Evolutionary conservation across 2,329 filamentous ascomycete genomes (phyloP), one percentile per base, ranked within the genome.

Genomic region (Elsinoe necatrix): DNA sequence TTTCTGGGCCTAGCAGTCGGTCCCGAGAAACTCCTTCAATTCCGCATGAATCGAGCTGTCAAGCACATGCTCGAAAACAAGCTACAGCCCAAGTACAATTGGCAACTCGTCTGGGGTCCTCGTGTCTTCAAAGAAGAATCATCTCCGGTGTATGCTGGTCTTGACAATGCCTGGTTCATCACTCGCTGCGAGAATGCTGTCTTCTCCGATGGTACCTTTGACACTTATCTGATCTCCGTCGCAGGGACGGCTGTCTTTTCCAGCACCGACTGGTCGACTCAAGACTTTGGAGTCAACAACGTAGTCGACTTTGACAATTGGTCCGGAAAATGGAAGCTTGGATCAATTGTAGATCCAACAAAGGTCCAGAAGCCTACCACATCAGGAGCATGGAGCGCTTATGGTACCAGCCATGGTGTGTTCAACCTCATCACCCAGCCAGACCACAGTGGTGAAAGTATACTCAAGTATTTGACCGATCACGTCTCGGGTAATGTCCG

Each of bases 271-370:
- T 52, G 48, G 48, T 20, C 16, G 4, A 12, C 18, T 4, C 21
- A 52, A 23, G 48, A 52, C 29, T 35, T 37, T 52, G 48, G 31
- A 20, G 48, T 52, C n/a, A 29, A 34, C 12, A 9, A 52, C 8
- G 48, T 52, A 2, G 29, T 52, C 25, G 14, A 34, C 48, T 52
- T 37, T 16, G 20, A 52, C 18, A 29, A 20, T 21, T 52, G 25
- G 27, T 21, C 31, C 21, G 11, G 29, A 16, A 34, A 20, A 6
- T 52, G 25, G 27, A 34, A 35, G 3, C 3, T 5, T 6, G 27
- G 11, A 16, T n/a, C 48, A 3, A 27, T 31, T 11, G 7, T 6
- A 16, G 45, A 50, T 12, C 45, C 27, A 4, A 3, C n/a, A 3
- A 31, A 6, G 12, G 14, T n/a, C n/a, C 25, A 25, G n/a, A 52